Evolutionary conservation across 208 protist genomes (phyloP).

Genomic region (Porcisia hertigi): DNA sequence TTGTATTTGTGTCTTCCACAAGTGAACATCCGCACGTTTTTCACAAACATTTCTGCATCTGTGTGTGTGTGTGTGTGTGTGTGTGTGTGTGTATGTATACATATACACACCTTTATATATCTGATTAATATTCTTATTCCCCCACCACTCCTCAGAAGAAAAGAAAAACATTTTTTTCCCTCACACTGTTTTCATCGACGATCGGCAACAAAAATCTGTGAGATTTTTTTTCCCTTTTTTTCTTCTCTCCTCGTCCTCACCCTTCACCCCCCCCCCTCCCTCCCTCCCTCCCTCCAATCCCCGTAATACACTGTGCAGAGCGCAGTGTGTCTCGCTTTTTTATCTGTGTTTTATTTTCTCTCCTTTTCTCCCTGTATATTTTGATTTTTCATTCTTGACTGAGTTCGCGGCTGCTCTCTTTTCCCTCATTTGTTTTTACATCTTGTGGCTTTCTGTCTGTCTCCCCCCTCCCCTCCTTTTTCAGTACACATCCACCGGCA

Average conservation of each 20-base stretch:
- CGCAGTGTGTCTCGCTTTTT: not conserved
- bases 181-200: no score
- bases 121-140: not conserved
- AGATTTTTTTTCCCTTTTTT: constrained; percentile 3
- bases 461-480: not conserved
- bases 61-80: not conserved
- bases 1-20: no score
- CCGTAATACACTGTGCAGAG: no score
- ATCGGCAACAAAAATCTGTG: no score
- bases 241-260: not conserved
- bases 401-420: not conserved
- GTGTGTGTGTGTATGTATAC: not conserved
- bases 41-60: not conserved
- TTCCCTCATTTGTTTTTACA: not conserved
- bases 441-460: not conserved
- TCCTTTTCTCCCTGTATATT: not conserved
- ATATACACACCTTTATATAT: no score
- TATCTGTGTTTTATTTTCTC: not conserved
- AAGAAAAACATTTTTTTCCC: no score
- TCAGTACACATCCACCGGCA: no score
- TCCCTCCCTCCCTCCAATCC: no score
- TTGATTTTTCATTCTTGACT: no score
- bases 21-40: no score
- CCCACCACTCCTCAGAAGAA: no score
- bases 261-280: not conserved